Base-by-base conservation (phyloP, 805 yeast genomes). In the Yarrowia hollandica region DNA sequence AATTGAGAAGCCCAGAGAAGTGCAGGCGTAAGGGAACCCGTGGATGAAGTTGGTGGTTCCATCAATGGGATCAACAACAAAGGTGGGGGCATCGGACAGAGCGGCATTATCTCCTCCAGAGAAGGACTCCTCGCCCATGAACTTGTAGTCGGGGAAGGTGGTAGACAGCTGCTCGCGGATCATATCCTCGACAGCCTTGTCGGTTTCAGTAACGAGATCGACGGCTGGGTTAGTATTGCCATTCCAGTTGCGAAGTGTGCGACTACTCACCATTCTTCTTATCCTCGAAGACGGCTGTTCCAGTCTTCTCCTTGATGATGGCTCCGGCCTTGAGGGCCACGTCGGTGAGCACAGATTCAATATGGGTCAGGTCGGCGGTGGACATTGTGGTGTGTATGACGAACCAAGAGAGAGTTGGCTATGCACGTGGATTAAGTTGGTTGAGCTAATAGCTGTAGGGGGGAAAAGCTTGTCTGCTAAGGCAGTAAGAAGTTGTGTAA, bases 31-130 rank as follows among this genome's bases (percentile, higher is more conserved):
- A 1, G 87, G 88, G 71, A 80, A 83, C 44, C 75, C 77, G 67
- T 83, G 88, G 55, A 83, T 77, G 68, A 83, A 83, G 68, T 83
- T 80, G 5, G 86, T 82, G 1, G 88, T 83, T 11, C 87, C 87
- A 64, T 82, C 86, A 66, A 82, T 79, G 38, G 85, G 85, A 65
- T 83, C 87, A 16, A 83, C 84, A 59, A 83, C 77, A 65, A 83
- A 83, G 1, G 86, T 82, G 18, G 87, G 87, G 3, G 72, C 79
- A 37, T 75, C 75, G 1, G 79, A 71, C 14, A 83, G 71, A 44
- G 66, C 67, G 3, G 83, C 74, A 26, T 68, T 71, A 28, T 52
- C 58, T 1, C 84, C 85, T 3, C 77, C 76, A 11, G 77, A 71
- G 62, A 74, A 82, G 19, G 82, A 74, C 67, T 83, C 88, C 66